Evolutionary conservation across 495 filamentous ascomycete genomes (phyloP).

Genomic region (Penicillium longicatenatum): DNA sequence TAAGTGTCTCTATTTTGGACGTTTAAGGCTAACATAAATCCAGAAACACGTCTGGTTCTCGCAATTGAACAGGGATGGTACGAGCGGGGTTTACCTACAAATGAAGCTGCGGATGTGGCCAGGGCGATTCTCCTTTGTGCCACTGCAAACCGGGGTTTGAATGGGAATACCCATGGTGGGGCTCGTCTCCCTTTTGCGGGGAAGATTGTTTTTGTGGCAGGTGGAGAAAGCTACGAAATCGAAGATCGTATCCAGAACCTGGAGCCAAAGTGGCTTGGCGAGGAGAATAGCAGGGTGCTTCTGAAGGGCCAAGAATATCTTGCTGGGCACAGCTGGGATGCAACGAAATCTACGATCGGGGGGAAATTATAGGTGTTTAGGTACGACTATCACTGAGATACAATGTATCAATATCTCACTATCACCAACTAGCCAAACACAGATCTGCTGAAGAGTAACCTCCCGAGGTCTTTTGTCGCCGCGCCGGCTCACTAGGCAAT

Average conservation of each 20-base stretch:
- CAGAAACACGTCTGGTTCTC: constrained; percentile 29
- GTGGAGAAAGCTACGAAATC: constrained; percentile 50
- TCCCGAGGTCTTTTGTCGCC: no score
- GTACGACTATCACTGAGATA: no score
- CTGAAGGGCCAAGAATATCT: constrained; percentile 40
- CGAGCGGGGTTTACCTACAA: constrained; percentile 46
- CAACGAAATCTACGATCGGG: constrained; percentile 22
- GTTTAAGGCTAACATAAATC: neutral
- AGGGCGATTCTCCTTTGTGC: constrained; percentile 31
- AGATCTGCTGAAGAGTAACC: no score
- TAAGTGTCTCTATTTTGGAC: neutral
- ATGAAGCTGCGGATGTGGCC: constrained; percentile 46
- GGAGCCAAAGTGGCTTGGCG: constrained; percentile 47
- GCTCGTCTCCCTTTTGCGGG: constrained; percentile 36
- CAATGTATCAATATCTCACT: no score
- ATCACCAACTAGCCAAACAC: no score
- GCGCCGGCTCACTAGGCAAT: no score
- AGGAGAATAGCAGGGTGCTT: constrained; percentile 37
- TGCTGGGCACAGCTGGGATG: constrained; percentile 32
- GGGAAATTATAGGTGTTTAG: neutral
- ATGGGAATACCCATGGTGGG: constrained; percentile 23
- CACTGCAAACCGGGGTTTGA: constrained; percentile 36
- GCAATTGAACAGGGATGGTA: constrained; percentile 46
- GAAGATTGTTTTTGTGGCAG: constrained; percentile 49
- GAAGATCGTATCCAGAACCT: constrained; percentile 45